Base-by-base conservation (phyloP, 129 eudicot species). In the Flaveria brownii region DNA sequence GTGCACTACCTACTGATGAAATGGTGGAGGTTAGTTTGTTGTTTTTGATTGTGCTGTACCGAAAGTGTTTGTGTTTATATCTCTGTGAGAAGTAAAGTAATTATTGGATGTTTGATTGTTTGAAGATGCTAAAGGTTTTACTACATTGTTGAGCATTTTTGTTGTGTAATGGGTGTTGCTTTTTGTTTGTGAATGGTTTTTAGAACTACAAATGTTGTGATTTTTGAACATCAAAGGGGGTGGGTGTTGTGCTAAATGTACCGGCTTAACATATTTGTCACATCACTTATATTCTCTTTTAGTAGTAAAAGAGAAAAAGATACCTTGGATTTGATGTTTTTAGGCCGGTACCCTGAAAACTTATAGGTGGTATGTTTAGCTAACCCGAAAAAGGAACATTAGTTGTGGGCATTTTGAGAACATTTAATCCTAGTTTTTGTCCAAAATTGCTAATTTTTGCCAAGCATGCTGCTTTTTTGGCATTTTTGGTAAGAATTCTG, bases 11-110 rank as follows among this genome's bases (percentile, higher is more conserved):
- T 10, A 78, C n/a, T 30, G 91, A 88, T 54, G 92, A 90, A 81
- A 80, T 86, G 73, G 84, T 93, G 8, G 96, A 93, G 94, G 98
- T 93, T 74, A 60, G 51, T n/a, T 60, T 23, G 59, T 25, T 25
- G 15, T 13, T 74, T 25, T 23, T 15, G 9, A 45, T 55, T 74
- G 78, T 13, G 10, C 15, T 59, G 5, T 6, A 43, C 47, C 8
- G 47, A 46, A 57, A 28, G 39, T 77, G 75, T 68, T 68, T 77
- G 81, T n/a, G 18, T 52, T 66, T 65, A 28, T 43, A 60, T 25
- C 47, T 73, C 72, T 9, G 0, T 2, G 15, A 76, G 80, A 64
- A 76, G 18, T 10, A 41, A 63, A 76, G 18, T 10, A 25, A 72
- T 46, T 10, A 20, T 28, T 50, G 54, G 39, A 63, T 75, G 25